A percentile compares a stretch with the other conserved stretches of the same genome.
phyloP scores from a whole-genome alignment of 164 flowering plant genomes.

The Annona cherimola region DNA sequence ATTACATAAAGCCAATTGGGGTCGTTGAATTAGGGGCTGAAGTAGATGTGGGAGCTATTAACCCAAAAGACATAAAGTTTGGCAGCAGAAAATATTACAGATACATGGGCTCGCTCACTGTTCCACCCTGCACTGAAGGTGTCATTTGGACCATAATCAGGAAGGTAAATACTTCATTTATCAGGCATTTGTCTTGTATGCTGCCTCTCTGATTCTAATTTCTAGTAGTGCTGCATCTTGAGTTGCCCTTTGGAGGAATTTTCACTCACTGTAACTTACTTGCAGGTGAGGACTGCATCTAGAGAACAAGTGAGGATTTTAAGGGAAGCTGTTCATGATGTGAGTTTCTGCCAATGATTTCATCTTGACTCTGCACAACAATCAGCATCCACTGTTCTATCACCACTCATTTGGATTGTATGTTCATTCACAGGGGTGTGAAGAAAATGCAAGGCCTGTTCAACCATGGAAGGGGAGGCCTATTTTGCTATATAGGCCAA shows the following conservation, averaged over 20 bases:
- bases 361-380: neutral
- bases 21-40: constrained; percentile 11
- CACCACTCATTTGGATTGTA: neutral
- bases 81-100: constrained; percentile 29
- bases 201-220: neutral
- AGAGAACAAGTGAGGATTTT: constrained; percentile 50
- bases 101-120: constrained; percentile 57
- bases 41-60: constrained; percentile 30
- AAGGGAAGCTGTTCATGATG: constrained; percentile 56
- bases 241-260: neutral
- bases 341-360: constrained; percentile 25
- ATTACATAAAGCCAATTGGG: constrained; percentile 19
- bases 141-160: constrained; percentile 22
- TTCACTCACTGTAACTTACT: neutral
- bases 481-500: constrained; percentile 32
- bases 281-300: constrained; percentile 63
- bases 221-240: neutral
- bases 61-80: constrained; percentile 50
- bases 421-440: constrained; percentile 31
- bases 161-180: constrained; percentile 28
- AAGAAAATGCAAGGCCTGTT: constrained; percentile 48
- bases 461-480: constrained; percentile 29
- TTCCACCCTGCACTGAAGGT: constrained; percentile 67
- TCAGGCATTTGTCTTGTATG: neutral
- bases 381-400: too few relatives aligned